Conservation (phyloP, 805 yeast species). For the Metschnikowia sp. region DNA sequence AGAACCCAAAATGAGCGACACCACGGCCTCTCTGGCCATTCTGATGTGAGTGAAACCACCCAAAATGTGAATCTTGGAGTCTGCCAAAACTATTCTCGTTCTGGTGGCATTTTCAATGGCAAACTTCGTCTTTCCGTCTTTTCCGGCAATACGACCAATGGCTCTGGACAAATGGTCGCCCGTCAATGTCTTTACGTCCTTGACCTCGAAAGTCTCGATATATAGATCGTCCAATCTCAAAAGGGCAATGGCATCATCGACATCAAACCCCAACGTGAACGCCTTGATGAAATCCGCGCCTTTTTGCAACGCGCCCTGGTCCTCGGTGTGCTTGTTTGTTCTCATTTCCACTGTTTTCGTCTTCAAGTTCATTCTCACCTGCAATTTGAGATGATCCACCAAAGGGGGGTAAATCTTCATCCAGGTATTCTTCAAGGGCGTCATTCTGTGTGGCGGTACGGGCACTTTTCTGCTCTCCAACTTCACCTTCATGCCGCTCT, state of each 20-base stretch:
- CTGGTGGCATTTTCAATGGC: conserved; percentile 98
- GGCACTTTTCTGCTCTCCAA: conserved; percentile 84
- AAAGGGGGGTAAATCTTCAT: conserved; percentile 91
- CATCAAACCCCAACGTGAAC: conserved; percentile 92
- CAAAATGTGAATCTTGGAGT: conserved; percentile 89
- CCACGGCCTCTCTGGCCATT: conserved; percentile 98
- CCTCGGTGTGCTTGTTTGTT: conserved; percentile 79
- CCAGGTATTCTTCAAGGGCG: conserved; percentile 90
- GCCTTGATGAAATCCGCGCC: conserved; percentile 98
- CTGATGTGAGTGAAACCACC: conserved; percentile 97
- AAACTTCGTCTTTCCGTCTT: conserved; percentile 97
- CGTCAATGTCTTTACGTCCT: conserved; percentile 90
- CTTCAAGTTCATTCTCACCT: conserved; percentile 90
- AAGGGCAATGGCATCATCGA: conserved; percentile 94
- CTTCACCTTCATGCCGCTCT: conserved; percentile 63
- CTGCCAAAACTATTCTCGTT: conserved; percentile 96
- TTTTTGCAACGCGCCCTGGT: conserved; percentile 92
- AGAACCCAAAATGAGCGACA: conserved; percentile 89
- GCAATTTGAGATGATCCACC: conserved; percentile 90
- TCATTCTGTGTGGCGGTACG: conserved; percentile 96
- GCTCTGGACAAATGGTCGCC: conserved; percentile 99
- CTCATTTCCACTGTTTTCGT: conserved; percentile 85
- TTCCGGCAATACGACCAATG: conserved; percentile 99
- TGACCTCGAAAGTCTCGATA: conserved; percentile 94
- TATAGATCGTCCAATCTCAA: conserved; percentile 92